Conservation (phyloP, 1,284 basidiomycete species). For the Cerrena zonata region DNA sequence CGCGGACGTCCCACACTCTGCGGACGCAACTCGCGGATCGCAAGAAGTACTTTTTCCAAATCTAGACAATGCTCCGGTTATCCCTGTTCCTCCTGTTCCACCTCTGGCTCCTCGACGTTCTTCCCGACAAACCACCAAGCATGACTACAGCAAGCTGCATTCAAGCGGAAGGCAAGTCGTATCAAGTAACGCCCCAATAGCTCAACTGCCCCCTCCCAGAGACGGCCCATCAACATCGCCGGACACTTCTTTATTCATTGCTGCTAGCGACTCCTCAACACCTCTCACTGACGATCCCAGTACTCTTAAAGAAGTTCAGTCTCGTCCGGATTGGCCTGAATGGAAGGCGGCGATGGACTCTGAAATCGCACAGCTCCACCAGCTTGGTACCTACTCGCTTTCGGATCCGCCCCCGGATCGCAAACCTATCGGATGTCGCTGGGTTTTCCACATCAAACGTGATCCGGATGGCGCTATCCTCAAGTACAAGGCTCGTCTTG, state of each 20-base stretch:
- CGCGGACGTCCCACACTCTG: too few species aligned
- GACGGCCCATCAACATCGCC: not conserved
- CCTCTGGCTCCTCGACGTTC: too few species aligned
- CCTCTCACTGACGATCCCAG: not conserved
- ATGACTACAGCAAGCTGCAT: too few species aligned
- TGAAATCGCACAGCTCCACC: not conserved
- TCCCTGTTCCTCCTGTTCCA: too few species aligned
- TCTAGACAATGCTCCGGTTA: too few species aligned
- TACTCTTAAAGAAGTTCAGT: not conserved
- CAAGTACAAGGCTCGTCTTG: slow-evolving; percentile 31
- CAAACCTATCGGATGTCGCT: slow-evolving; percentile 3
- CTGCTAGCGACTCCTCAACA: too few species aligned
- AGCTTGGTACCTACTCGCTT: not conserved
- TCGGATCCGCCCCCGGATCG: not conserved
- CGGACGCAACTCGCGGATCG: too few species aligned
- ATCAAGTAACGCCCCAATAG: not conserved
- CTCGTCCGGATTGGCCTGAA: not conserved
- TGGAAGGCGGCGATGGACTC: not conserved
- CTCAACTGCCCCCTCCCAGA: not conserved
- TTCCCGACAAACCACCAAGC: too few species aligned
- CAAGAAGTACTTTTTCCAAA: too few species aligned
- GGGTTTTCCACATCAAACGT: slow-evolving; percentile 4
- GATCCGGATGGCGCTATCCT: not conserved
- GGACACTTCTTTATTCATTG: not conserved
- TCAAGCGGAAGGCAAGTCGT: too few species aligned